Base-by-base conservation (phyloP, 2,329 filamentous ascomycete genomes). In the Ceratocystis alfenasii region DNA sequence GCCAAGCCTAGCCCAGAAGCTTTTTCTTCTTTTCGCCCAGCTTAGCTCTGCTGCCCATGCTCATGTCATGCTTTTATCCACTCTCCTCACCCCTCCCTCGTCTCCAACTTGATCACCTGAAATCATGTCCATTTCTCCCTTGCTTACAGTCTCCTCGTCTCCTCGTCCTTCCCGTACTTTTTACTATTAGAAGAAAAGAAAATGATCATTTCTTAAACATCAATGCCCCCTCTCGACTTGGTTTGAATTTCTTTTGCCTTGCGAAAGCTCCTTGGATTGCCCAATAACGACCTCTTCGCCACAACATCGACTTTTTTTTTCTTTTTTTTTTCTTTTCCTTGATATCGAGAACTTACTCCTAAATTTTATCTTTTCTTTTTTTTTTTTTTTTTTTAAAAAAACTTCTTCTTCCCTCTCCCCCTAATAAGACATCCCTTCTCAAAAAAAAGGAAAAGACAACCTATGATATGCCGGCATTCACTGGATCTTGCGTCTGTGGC, bases 401-500 rank as follows among this genome's bases (percentile, higher is more conserved):
- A 25, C 17, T 12, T 10, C 17, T 10, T 20, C 48, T 53, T 22
- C 7, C 2, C 20, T 53, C 17, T 25, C 5, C 12, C 48, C n/a
- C 17, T 41, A 41, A 41, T 41, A 41, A 41, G 8, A 41, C 36
- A 12, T 41, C 3, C 36, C 36, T 12, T 12, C 36, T 41, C 36
- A 15, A 15, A 41, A 41, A 41, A 41, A 41, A 41, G 10, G 15
- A 41, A 41, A 15, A 41, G 36, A 41, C 36, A 41, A 4, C 36
- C 10, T 46, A 22, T 25, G n/a, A 45, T 22, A 67, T 67, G 65
- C 41, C 65, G 36, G 41, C 62, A n/a, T 64, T 67, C 22, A 64
- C 65, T 20, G 65, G 65, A 64, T 61, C 50, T 36, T 67, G 65
- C 28, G 44, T 28, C 22, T 67, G 62, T 30, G 62, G 65, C 17